phyloP scores from a whole-genome alignment of 1,284 basidiomycete genomes.

The Trametes pubescens region DNA sequence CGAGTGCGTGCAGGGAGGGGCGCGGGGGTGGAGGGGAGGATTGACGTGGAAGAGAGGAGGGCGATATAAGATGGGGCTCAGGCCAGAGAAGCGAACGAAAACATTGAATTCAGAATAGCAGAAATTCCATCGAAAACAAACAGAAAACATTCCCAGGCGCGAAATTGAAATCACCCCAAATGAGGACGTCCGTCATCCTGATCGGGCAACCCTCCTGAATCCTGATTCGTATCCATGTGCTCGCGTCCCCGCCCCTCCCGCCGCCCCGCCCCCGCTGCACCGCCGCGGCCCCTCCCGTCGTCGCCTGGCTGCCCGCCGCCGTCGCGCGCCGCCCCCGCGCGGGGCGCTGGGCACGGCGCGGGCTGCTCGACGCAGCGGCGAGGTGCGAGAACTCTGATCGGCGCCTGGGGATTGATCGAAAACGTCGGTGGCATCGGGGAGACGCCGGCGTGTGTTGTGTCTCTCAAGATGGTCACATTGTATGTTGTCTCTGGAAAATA shows the following conservation, averaged over 20 bases:
- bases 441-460: conserved; percentile 32
- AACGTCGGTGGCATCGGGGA: conserved; percentile 26
- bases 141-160: conserved; percentile 44
- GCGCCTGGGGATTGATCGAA: conserved; percentile 28
- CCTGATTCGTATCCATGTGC: conserved; percentile 35
- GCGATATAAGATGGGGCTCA: conserved; percentile 43
- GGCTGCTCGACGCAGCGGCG: conserved; percentile 1
- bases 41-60: conserved; percentile 39
- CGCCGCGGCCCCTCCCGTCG: conserved; percentile 3
- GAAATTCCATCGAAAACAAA: conserved; percentile 47
- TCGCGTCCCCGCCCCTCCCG: conserved; percentile 15
- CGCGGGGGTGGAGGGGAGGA: conserved; percentile 32
- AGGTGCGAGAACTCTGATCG: conserved; percentile 23
- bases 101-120: conserved; percentile 45
- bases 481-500: conserved; percentile 33
- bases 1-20: conserved; percentile 28
- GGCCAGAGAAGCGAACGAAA: conserved; percentile 44
- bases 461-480: conserved; percentile 35
- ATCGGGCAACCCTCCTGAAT: conserved; percentile 37
- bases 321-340: conserved; percentile 1
- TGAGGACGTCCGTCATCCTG: conserved; percentile 33
- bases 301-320: background rate
- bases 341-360: background rate
- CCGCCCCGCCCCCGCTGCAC: conserved; percentile 7
- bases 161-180: conserved; percentile 38